These are phyloP conservation scores for Cryoendolithus antarcticus DNA, from an alignment of 2,329 filamentous ascomycete genomes.

Conservation along the genomic window DNA sequence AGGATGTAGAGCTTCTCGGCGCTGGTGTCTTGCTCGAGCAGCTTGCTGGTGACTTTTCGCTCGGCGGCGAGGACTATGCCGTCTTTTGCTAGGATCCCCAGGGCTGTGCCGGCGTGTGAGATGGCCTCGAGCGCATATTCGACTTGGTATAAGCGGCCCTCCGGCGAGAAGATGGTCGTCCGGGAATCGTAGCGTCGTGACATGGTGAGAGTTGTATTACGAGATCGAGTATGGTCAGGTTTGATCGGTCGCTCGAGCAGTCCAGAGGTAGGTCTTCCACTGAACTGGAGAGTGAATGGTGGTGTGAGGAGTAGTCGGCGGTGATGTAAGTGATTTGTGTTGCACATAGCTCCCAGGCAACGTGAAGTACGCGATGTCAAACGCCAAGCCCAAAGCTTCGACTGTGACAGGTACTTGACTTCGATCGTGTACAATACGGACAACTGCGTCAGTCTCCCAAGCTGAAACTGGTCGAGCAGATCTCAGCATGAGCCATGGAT, in stretches of 20 bases:
- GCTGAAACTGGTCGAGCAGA: too few species aligned
- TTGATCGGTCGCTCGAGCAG: conserved; percentile 1
- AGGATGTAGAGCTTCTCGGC: conserved; percentile 99
- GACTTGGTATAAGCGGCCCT: conserved; percentile 96
- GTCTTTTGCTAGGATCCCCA: conserved; percentile 94
- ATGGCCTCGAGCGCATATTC: conserved; percentile 99
- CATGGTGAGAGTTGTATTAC: conserved; percentile 11
- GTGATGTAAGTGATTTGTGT: too few species aligned
- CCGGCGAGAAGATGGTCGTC: conserved; percentile 98
- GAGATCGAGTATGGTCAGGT: conserved; percentile 1
- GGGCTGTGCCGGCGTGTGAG: conserved; percentile 91
- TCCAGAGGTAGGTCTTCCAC: neutral
- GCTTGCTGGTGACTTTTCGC: conserved; percentile 97
- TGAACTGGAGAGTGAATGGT: too few species aligned
- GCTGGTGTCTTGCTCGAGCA: conserved; percentile 97
- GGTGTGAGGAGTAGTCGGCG: too few species aligned
- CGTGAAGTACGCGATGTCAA: too few species aligned
- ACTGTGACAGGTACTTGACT: too few species aligned
- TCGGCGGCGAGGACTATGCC: conserved; percentile 96
- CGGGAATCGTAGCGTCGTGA: conserved; percentile 24
- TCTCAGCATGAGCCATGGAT: too few species aligned
- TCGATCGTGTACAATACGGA: too few species aligned
- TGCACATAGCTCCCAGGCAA: too few species aligned
- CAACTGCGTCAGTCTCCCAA: too few species aligned
- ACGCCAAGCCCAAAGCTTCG: too few species aligned